Conservation (phyloP, 306 rosid genomes). For the Aeschynomene evenia region DNA sequence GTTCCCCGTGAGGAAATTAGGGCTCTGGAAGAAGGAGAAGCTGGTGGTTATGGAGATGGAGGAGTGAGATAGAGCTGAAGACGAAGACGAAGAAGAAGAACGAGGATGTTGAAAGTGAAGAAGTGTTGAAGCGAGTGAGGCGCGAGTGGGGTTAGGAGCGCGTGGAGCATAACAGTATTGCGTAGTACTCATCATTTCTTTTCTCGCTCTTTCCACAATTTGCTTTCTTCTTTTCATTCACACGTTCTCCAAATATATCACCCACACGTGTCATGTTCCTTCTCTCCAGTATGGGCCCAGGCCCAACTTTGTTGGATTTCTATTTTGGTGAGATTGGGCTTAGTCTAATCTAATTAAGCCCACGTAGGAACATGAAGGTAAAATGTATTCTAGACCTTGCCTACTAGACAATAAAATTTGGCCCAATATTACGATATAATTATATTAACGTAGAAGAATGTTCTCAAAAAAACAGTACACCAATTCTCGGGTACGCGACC, state of each 20-base stretch:
- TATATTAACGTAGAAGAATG: too few species aligned
- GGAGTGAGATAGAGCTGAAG: not conserved
- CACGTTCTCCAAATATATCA: slow-evolving; percentile 29
- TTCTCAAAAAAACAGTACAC: too few species aligned
- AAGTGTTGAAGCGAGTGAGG: not conserved
- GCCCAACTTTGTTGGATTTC: not conserved
- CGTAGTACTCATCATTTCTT: slow-evolving; percentile 27
- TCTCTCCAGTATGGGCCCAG: not conserved
- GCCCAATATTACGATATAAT: not conserved
- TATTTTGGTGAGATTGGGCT: not conserved
- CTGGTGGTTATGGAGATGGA: not conserved
- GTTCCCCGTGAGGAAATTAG: slow-evolving; percentile 73
- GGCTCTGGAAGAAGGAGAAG: slow-evolving; percentile 39
- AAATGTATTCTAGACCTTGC: not conserved
- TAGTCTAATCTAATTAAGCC: not conserved
- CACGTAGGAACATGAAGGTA: not conserved
- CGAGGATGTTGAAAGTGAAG: not conserved
- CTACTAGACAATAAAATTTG: not conserved
- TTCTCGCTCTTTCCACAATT: slow-evolving; percentile 7
- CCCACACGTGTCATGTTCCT: slow-evolving; percentile 35
- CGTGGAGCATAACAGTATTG: slow-evolving; percentile 19
- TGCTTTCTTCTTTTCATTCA: not conserved
- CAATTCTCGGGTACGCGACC: too few species aligned
- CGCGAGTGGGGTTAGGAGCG: not conserved
- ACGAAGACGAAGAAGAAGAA: not conserved